phyloP scores from a whole-genome alignment of 805 yeast species.

The Zygosaccharomyces bisporus region DNA sequence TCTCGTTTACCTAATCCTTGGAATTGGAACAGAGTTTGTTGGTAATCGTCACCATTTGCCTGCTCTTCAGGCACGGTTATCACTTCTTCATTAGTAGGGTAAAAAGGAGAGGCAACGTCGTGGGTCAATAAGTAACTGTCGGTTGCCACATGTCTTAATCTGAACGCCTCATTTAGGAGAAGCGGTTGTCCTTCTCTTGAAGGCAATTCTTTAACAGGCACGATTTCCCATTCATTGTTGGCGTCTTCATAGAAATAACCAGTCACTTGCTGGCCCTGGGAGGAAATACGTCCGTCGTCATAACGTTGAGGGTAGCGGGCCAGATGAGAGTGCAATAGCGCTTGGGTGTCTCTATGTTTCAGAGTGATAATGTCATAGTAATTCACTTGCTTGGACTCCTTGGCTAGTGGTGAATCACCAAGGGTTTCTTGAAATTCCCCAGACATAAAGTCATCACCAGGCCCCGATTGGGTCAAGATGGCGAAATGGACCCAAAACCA shows the following conservation, averaged over 20 bases:
- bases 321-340: slow-evolving; percentile 78
- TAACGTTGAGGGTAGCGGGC: slow-evolving; percentile 82
- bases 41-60: slow-evolving; percentile 51
- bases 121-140: slow-evolving; percentile 80
- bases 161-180: slow-evolving; percentile 64
- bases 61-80: slow-evolving; percentile 64
- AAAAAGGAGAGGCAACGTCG: slow-evolving; percentile 93
- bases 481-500: slow-evolving; percentile 94
- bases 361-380: slow-evolving; percentile 74
- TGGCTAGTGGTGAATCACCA: slow-evolving; percentile 74
- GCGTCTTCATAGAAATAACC: slow-evolving; percentile 51
- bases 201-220: slow-evolving; percentile 54
- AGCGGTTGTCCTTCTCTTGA: slow-evolving; percentile 48
- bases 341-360: slow-evolving; percentile 74
- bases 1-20: slow-evolving; percentile 56
- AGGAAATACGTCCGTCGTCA: slow-evolving; percentile 93
- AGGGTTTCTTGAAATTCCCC: slow-evolving; percentile 90
- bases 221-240: slow-evolving; percentile 82
- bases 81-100: slow-evolving; percentile 91
- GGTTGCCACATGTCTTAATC: slow-evolving; percentile 78
- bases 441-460: slow-evolving; percentile 96
- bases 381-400: slow-evolving; percentile 64
- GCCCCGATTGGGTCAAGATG: slow-evolving; percentile 80
- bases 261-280: slow-evolving; percentile 93
- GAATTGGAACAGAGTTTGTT: slow-evolving; percentile 75